phyloP scores from a whole-genome alignment of 2,329 filamentous ascomycete genomes.

The Davidsoniella australis region DNA sequence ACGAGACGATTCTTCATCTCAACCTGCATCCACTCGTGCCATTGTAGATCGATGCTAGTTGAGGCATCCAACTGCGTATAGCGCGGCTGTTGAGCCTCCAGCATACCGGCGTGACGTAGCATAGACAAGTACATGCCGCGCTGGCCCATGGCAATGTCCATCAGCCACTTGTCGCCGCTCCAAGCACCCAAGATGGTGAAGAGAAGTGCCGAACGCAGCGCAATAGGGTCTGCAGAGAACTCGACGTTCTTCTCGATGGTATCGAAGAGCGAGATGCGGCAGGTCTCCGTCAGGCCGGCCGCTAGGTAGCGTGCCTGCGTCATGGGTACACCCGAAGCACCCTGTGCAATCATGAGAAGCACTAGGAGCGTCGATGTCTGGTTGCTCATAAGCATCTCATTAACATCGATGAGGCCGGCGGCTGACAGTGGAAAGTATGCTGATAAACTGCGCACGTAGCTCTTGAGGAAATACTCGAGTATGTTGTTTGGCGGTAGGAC shows the following conservation, averaged over 20 bases:
- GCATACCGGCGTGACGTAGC: conserved; percentile 51
- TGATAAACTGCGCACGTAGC: conserved; percentile 47
- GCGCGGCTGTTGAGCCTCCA: conserved; percentile 29
- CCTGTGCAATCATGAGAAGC: conserved; percentile 56
- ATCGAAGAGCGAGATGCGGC: conserved; percentile 55
- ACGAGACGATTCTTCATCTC: conserved; percentile 49
- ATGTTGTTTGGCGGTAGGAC: conserved; percentile 49
- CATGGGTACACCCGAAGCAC: conserved; percentile 47
- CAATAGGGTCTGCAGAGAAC: conserved; percentile 46
- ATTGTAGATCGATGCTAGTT: conserved; percentile 31
- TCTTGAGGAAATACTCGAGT: conserved; percentile 48
- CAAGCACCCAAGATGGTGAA: conserved; percentile 53
- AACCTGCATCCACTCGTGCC: conserved; percentile 47
- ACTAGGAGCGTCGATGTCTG: conserved; percentile 48
- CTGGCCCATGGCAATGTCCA: conserved; percentile 61
- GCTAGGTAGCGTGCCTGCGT: conserved; percentile 48
- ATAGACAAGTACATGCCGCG: conserved; percentile 58
- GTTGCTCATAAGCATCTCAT: conserved; percentile 49
- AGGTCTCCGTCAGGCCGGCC: conserved; percentile 51
- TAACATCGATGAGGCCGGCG: conserved; percentile 44
- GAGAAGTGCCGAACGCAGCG: conserved; percentile 47
- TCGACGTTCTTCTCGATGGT: conserved; percentile 55
- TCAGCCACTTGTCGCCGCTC: conserved; percentile 63
- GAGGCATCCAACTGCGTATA: background rate
- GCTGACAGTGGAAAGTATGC: conserved; percentile 48